Evolutionary conservation across 495 filamentous ascomycete species (phyloP), one percentile per base, ranked within the genome.

Genomic region (Lasiosphaeriaceae sp.): DNA sequence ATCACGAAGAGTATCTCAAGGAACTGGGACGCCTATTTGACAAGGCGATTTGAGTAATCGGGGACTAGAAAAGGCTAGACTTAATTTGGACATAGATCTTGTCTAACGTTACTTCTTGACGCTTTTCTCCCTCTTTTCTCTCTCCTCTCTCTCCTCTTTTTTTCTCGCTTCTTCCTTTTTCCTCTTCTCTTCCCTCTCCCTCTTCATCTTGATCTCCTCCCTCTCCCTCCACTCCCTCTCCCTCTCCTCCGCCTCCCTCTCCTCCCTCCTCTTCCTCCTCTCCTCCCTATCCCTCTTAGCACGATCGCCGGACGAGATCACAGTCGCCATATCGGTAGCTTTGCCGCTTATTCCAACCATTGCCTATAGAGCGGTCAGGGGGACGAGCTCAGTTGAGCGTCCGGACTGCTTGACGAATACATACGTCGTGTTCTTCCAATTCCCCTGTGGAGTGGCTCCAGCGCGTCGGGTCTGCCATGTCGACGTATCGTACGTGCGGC

Each of bases 131-230:
- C 54, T n/a, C 43, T 45, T n/a, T 45, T 50, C n/a, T n/a, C n/a
- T n/a, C n/a, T n/a, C n/a, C n/a, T n/a, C n/a, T n/a, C n/a, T 60
- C 50, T 58, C 51, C 35, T 49, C 54, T 52, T 46, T 37, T 47
- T 45, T 55, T 19, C 24, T 47, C 24, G 35, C 46, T 43, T 54
- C 43, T 54, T 35, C 31, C 31, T 35, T 35, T 12, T 56, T 51
- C 7, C 48, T 60, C 31, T 47, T 60, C 43, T 50, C 56, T 53
- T n/a, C n/a, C 53, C 54, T 57, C 16, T 64, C 54, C 39, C 47
- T 47, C 61, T 53, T 53, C 34, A 53, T 52, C 52, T 54, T 54
- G 20, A 34, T 53, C 35, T 57, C 58, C 31, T 50, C 23, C 22
- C 43, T n/a, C 43, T 45, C 43, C 43, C 43, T 45, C 43, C 19